These are phyloP conservation scores for Aspergillus caelatus DNA, from an alignment of 2,329 filamentous ascomycete genomes.

Conservation along the genomic window DNA sequence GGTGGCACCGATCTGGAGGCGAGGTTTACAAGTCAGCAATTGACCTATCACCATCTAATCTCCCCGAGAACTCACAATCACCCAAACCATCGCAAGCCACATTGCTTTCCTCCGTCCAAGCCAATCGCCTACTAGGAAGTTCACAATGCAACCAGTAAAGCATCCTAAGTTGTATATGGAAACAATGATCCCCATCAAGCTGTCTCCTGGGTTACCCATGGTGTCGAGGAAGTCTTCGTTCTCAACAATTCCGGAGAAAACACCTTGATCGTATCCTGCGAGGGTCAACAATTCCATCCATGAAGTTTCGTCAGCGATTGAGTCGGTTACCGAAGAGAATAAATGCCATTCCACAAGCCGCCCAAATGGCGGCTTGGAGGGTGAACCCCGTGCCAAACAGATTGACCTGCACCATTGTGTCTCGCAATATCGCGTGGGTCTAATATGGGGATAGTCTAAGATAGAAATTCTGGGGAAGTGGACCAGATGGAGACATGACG, in stretches of 20 bases:
- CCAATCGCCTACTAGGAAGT: conserved; percentile 34
- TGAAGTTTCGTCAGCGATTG: background rate
- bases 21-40: no score
- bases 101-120: conserved; percentile 35
- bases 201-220: conserved; percentile 42
- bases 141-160: conserved; percentile 39
- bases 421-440: background rate
- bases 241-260: conserved; percentile 53
- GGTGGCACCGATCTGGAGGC: conserved; percentile 33
- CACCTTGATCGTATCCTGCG: conserved; percentile 53
- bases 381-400: conserved; percentile 27
- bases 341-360: conserved; percentile 27
- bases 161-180: conserved; percentile 49
- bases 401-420: conserved; percentile 26
- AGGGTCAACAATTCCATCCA: background rate
- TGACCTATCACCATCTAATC: background rate
- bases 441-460: background rate
- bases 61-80: conserved; percentile 26
- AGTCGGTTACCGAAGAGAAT: conserved; percentile 28
- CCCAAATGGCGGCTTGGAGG: conserved; percentile 26
- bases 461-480: background rate
- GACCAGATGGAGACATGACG: background rate
- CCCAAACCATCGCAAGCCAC: conserved; percentile 40
- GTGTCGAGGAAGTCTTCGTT: conserved; percentile 48
- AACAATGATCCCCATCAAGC: conserved; percentile 47